These are phyloP conservation scores for Zygotorulaspora chibaensis DNA, from an alignment of 805 yeast genomes.

Conservation along the genomic window DNA sequence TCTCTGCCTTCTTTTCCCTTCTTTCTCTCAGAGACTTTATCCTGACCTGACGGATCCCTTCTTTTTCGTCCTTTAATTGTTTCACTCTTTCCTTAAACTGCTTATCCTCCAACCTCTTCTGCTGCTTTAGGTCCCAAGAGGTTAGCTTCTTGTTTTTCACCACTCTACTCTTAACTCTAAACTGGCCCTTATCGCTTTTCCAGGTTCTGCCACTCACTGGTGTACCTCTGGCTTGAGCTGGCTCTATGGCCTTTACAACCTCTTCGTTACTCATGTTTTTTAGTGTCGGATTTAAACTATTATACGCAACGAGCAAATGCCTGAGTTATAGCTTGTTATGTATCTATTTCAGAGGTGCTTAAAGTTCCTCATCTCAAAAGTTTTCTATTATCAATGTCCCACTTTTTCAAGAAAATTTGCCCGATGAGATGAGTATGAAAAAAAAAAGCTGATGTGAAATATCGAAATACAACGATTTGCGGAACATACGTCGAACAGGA, in stretches of 20 bases:
- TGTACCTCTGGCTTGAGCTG: constrained; percentile 39
- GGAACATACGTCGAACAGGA: no score
- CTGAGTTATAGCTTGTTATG: not conserved
- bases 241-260: not conserved
- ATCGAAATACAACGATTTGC: not conserved
- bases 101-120: constrained; percentile 59
- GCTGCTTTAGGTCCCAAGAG: constrained; percentile 63
- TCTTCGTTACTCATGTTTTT: constrained; percentile 6
- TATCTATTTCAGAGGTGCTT: not conserved
- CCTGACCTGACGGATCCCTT: constrained; percentile 48
- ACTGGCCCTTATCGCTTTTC: constrained; percentile 66
- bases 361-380: no score
- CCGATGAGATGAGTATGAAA: constrained; percentile 1
- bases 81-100: constrained; percentile 65
- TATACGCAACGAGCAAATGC: no score
- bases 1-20: constrained; percentile 77
- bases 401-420: not conserved
- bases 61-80: constrained; percentile 76
- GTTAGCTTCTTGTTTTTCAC: constrained; percentile 43
- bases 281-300: not conserved
- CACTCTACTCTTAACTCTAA: constrained; percentile 58
- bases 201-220: constrained; percentile 66
- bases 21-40: constrained; percentile 62
- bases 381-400: not conserved
- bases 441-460: not conserved